A percentile compares a stretch with the other conserved stretches of the same genome.
Conservation (phyloP, 345 rosid genomes). For the Gynandropsis gynandra region DNA sequence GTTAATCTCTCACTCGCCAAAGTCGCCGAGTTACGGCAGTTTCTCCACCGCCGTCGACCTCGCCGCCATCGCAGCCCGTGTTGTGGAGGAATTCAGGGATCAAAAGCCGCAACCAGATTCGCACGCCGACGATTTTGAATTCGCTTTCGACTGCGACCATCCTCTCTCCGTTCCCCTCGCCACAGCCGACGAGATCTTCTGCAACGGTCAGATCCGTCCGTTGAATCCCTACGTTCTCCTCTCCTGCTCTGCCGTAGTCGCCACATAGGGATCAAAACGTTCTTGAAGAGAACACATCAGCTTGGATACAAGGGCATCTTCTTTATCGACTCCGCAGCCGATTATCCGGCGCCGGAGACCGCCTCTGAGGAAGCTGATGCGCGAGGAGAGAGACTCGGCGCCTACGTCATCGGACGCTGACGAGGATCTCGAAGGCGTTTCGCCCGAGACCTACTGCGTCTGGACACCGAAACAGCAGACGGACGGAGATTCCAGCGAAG, state of each 20-base stretch:
- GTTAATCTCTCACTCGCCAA: conserved; percentile 36
- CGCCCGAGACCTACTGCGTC: conserved; percentile 54
- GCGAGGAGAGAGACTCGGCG: conserved; percentile 41
- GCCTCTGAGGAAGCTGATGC: conserved; percentile 43
- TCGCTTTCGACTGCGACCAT: conserved; percentile 35
- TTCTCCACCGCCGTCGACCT: conserved; percentile 37
- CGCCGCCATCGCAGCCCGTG: conserved; percentile 43
- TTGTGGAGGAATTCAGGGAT: conserved; percentile 37
- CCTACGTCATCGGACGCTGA: conserved; percentile 46
- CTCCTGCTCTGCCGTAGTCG: conserved; percentile 22
- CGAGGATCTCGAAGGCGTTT: conserved; percentile 43
- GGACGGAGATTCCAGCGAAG: neutral
- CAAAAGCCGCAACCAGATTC: conserved; percentile 18
- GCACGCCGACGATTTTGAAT: conserved; percentile 35
- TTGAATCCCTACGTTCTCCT: conserved; percentile 36
- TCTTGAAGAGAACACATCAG: too few relatives aligned
- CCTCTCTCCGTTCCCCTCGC: conserved; percentile 28
- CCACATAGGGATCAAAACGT: too few relatives aligned
- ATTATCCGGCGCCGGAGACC: conserved; percentile 31
- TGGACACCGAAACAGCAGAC: conserved; percentile 48
- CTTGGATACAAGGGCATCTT: too few relatives aligned
- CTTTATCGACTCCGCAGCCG: neutral
- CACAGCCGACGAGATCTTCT: conserved; percentile 60
- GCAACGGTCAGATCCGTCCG: conserved; percentile 59
- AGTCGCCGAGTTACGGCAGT: conserved; percentile 33